Percentiles rank a stretch among this genome's conserved stretches.
These are phyloP conservation scores for Actinomortierella wolfii DNA, from an alignment of 371 early-diverging fungal species.

Conservation along the genomic window DNA sequence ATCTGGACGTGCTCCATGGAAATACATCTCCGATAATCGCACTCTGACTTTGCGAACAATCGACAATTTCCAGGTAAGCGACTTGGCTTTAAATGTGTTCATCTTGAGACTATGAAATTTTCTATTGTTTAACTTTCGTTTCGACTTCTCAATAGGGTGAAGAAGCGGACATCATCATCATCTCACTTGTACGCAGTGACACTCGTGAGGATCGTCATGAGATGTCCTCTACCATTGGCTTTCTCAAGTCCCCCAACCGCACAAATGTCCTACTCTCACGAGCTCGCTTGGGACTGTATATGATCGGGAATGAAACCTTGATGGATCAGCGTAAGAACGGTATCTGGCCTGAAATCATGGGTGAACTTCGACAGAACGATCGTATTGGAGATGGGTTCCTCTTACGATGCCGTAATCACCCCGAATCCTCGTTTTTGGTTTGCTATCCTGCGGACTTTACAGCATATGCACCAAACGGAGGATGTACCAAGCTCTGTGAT, in stretches of 20 bases:
- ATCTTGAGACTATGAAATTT: neutral
- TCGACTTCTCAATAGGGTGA: constrained; percentile 33
- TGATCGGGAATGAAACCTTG: constrained; percentile 57
- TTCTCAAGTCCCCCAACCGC: constrained; percentile 76
- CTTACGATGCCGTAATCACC: constrained; percentile 52
- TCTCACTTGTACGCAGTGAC: constrained; percentile 70
- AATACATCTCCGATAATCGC: neutral
- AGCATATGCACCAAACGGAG: constrained; percentile 44
- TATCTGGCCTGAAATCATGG: constrained; percentile 47
- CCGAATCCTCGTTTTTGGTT: constrained; percentile 18
- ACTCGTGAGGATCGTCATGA: constrained; percentile 4
- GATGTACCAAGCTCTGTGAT: constrained; percentile 37
- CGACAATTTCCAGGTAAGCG: constrained; percentile 46
- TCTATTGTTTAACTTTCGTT: neutral
- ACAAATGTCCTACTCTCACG: constrained; percentile 82
- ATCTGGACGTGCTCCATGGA: too few species aligned
- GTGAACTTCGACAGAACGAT: constrained; percentile 24
- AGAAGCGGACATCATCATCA: constrained; percentile 48
- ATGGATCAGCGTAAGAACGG: constrained; percentile 29
- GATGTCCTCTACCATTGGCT: constrained; percentile 65
- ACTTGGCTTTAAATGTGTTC: neutral
- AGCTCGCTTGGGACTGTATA: constrained; percentile 58
- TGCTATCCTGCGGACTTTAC: constrained; percentile 8
- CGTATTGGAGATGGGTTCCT: constrained; percentile 49
- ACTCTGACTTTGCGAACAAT: constrained; percentile 35